A percentile compares a stretch with the other conserved stretches of the same genome.
phyloP scores from a whole-genome alignment of 2,329 filamentous ascomycete species.

The Fusarium metavorans region DNA sequence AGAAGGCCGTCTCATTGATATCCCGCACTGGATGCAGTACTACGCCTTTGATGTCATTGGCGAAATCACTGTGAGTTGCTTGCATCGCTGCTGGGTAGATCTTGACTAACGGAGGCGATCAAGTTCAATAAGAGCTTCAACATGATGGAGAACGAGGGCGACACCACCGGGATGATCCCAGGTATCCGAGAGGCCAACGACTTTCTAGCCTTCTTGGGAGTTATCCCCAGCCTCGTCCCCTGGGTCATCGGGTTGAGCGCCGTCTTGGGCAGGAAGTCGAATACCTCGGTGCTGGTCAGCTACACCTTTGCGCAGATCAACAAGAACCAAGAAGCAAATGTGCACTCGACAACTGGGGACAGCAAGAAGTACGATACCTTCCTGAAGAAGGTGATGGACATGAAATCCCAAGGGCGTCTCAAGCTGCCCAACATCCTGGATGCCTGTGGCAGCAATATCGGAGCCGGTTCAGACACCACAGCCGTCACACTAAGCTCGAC shows the following conservation, averaged over 20 bases:
- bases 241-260: conserved; percentile 1
- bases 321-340: conserved; percentile 2
- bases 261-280: conserved; percentile 1
- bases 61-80: conserved; percentile 2
- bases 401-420: conserved; percentile 2
- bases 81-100: background rate
- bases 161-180: conserved; percentile 7
- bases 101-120: background rate
- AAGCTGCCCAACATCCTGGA: conserved; percentile 3
- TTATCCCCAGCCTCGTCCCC: background rate
- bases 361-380: conserved; percentile 9
- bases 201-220: conserved; percentile 1
- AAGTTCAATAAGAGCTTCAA: conserved; percentile 8
- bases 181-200: conserved; percentile 5
- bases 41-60: conserved; percentile 8
- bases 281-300: background rate
- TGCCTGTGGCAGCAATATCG: conserved; percentile 1
- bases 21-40: conserved; percentile 12
- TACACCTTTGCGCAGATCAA: conserved; percentile 1
- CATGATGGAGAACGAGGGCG: conserved; percentile 14
- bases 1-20: conserved; percentile 8
- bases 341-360: conserved; percentile 1
- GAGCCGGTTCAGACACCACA: conserved; percentile 9
- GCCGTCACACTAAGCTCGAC: conserved; percentile 6
- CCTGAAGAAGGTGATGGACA: conserved; percentile 10